phyloP scores from a whole-genome alignment of 768 basidiomycete genomes.

The Hypsizygus marmoreus region DNA sequence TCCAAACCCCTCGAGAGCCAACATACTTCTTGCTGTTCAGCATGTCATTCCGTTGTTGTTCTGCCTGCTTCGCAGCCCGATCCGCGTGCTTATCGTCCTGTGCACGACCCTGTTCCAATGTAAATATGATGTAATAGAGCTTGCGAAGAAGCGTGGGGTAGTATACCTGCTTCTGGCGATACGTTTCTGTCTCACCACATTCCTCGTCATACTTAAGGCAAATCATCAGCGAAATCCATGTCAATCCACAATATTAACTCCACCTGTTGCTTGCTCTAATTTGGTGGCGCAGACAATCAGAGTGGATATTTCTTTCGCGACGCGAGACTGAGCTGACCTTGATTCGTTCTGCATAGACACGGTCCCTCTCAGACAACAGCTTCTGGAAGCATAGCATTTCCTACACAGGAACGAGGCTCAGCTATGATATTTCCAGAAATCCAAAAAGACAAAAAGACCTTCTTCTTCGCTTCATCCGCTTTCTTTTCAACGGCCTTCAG shows the following conservation, averaged over 20 bases:
- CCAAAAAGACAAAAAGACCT: slow-evolving; percentile 38
- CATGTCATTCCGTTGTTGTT: slow-evolving; percentile 79
- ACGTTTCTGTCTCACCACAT: slow-evolving; percentile 69
- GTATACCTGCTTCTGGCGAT: slow-evolving; percentile 78
- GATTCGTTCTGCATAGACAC: slow-evolving; percentile 61
- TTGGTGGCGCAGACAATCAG: no score
- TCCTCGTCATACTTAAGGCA: slow-evolving; percentile 72
- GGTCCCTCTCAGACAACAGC: slow-evolving; percentile 69
- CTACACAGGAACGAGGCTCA: slow-evolving; percentile 32
- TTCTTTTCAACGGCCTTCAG: slow-evolving; percentile 60
- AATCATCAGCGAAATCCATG: slow-evolving; percentile 23
- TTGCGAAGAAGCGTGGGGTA: slow-evolving; percentile 11
- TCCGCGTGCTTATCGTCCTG: slow-evolving; percentile 78
- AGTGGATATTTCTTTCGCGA: slow-evolving; percentile 2
- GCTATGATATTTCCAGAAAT: slow-evolving; percentile 8
- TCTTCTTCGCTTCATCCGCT: slow-evolving; percentile 70
- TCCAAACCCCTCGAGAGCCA: no score
- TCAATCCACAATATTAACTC: background rate
- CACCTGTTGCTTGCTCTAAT: slow-evolving; percentile 68
- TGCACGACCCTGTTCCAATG: slow-evolving; percentile 52
- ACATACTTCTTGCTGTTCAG: slow-evolving; percentile 77
- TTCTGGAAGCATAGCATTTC: slow-evolving; percentile 74
- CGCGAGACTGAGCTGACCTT: slow-evolving; percentile 51
- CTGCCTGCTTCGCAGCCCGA: slow-evolving; percentile 70
- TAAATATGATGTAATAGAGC: slow-evolving; percentile 5